Evolutionary conservation across 192 early-diverging fungal genomes (phyloP).

Genomic region (Umbelopsis sp.): DNA sequence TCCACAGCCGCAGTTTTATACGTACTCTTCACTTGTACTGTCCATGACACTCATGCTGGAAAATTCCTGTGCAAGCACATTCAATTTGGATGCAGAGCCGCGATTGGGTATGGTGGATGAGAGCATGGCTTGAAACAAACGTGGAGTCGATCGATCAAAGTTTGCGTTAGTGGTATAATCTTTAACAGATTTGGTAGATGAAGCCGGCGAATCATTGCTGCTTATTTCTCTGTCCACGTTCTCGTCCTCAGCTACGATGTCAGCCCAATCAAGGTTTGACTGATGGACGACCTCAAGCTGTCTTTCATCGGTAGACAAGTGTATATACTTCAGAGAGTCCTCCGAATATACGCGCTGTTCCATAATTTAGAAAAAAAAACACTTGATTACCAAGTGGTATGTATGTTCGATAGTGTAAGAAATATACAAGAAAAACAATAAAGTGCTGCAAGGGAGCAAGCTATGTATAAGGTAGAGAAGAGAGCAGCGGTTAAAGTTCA

Average conservation of each 20-base stretch:
- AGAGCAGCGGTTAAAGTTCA: neutral
- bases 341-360: conserved; percentile 18
- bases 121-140: conserved; percentile 9
- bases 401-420: neutral
- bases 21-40: conserved; percentile 11
- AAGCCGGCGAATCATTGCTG: conserved; percentile 9
- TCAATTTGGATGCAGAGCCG: conserved; percentile 3
- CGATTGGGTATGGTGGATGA: neutral
- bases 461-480: neutral
- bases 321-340: neutral
- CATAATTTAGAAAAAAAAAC: neutral
- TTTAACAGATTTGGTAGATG: conserved; percentile 4
- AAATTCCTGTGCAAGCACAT: neutral
- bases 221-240: neutral
- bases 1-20: neutral
- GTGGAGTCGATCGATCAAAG: conserved; percentile 12
- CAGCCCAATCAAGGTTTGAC: neutral
- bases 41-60: conserved; percentile 2
- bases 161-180: neutral
- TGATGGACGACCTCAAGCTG: neutral
- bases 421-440: neutral
- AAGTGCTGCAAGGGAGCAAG: neutral
- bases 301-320: neutral
- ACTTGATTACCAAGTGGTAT: neutral
- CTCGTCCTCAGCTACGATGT: neutral